Conservation (phyloP, 2,329 filamentous ascomycete species). For the Calonectria fujianensis region DNA sequence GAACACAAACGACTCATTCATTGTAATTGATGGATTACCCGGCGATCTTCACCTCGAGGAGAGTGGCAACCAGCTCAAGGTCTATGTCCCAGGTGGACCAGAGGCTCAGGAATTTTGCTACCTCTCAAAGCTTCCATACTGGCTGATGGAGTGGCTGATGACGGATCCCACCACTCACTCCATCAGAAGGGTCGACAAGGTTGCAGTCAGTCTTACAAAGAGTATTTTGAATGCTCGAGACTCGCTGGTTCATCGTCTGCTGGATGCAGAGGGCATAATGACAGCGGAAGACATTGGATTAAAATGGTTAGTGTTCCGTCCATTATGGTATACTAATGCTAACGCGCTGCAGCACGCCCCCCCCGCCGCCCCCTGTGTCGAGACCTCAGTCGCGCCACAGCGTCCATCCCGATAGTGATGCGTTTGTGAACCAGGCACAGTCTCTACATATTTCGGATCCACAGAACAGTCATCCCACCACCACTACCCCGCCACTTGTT, state of each 20-base stretch:
- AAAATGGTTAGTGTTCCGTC: background rate
- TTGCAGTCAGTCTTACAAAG: constrained; percentile 44
- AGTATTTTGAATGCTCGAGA: constrained; percentile 42
- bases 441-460: constrained; percentile 5
- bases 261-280: constrained; percentile 34
- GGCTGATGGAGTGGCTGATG: constrained; percentile 53
- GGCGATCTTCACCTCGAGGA: constrained; percentile 35
- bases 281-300: background rate
- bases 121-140: constrained; percentile 45
- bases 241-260: constrained; percentile 14
- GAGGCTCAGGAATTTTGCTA: constrained; percentile 49
- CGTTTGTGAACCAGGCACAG: background rate
- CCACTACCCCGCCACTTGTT: background rate
- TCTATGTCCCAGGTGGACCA: constrained; percentile 45
- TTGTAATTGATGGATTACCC: constrained; percentile 5
- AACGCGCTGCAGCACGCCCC: background rate
- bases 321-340: background rate
- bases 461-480: background rate
- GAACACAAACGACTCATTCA: constrained; percentile 31
- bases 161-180: constrained; percentile 42
- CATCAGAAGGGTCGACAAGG: constrained; percentile 38
- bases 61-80: constrained; percentile 42
- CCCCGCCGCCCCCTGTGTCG: background rate
- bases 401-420: background rate
- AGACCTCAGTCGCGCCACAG: constrained; percentile 5